Conservation (phyloP, 306 rosid genomes). For the Cucurbita ficifolia region DNA sequence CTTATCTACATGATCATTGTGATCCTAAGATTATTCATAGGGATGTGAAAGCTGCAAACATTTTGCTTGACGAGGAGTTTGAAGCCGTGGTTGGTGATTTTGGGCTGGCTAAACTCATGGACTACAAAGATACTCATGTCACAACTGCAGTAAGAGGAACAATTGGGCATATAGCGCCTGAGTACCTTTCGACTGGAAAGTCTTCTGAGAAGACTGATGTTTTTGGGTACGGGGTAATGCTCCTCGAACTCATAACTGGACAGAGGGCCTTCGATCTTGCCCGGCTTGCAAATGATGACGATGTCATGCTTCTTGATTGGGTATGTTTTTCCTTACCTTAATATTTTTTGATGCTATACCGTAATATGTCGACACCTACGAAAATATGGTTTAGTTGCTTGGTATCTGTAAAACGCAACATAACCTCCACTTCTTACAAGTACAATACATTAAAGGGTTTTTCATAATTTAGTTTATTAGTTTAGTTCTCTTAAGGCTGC, state of each 20-base stretch:
- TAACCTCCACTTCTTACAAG: not conserved
- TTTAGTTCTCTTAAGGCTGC: not conserved
- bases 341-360: not conserved
- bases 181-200: slow-evolving; percentile 86
- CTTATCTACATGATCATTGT: slow-evolving; percentile 93
- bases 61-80: slow-evolving; percentile 79
- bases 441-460: not conserved
- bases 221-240: slow-evolving; percentile 97
- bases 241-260: slow-evolving; percentile 92
- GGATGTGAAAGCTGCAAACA: slow-evolving; percentile 92
- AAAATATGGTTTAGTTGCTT: not conserved
- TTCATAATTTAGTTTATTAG: not conserved
- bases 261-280: slow-evolving; percentile 96
- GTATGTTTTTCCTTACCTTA: slow-evolving; percentile 24
- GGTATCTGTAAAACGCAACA: not conserved
- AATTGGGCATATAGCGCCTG: slow-evolving; percentile 90
- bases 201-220: slow-evolving; percentile 90
- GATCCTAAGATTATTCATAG: slow-evolving; percentile 93
- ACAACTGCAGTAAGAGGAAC: slow-evolving; percentile 93
- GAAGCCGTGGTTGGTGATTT: slow-evolving; percentile 96
- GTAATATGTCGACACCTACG: not conserved
- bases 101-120: slow-evolving; percentile 89
- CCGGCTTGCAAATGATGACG: slow-evolving; percentile 76
- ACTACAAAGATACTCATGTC: slow-evolving; percentile 84
- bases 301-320: slow-evolving; percentile 92